Conservation (phyloP, 331 rosid species). For the Phaseolus coccineus region DNA sequence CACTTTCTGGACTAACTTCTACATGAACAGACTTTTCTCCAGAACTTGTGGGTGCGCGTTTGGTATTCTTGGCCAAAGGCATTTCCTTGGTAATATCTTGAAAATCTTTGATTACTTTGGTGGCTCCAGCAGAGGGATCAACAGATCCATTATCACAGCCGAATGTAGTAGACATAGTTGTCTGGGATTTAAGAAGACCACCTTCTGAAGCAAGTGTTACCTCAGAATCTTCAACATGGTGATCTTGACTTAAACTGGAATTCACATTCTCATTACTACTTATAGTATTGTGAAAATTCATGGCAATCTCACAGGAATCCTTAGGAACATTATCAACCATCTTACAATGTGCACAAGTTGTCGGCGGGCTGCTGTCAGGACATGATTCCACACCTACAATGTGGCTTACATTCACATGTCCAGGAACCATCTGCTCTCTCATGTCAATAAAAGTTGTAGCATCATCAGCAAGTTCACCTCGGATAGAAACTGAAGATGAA, state of each 20-base stretch:
- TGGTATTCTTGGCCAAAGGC: conserved; percentile 42
- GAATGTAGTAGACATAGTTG: conserved; percentile 39
- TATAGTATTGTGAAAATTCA: conserved; percentile 36
- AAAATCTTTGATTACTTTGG: conserved; percentile 46
- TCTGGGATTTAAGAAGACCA: conserved; percentile 37
- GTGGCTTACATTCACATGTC: conserved; percentile 44
- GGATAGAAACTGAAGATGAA: conserved; percentile 83
- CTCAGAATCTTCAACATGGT: conserved; percentile 43
- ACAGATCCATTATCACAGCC: conserved; percentile 48
- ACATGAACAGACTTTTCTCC: conserved; percentile 58
- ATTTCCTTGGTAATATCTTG: conserved; percentile 47
- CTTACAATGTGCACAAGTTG: conserved; percentile 52
- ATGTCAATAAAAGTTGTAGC: conserved; percentile 68
- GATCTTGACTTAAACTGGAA: conserved; percentile 43
- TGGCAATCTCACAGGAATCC: conserved; percentile 35
- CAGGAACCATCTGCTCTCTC: conserved; percentile 58
- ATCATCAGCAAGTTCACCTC: conserved; percentile 82
- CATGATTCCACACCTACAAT: conserved; percentile 53
- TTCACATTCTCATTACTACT: conserved; percentile 41
- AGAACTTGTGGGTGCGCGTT: conserved; percentile 47
- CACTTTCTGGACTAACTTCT: conserved; percentile 50
- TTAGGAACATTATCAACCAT: conserved; percentile 48
- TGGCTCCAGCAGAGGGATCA: conserved; percentile 45
- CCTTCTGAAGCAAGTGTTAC: conserved; percentile 38
- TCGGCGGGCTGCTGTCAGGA: conserved; percentile 47